Percentiles rank a stretch among this genome's conserved stretches.
Evolutionary conservation across 441 rosid species (phyloP).

Genomic region (Euphorbia schlechtendalii): DNA sequence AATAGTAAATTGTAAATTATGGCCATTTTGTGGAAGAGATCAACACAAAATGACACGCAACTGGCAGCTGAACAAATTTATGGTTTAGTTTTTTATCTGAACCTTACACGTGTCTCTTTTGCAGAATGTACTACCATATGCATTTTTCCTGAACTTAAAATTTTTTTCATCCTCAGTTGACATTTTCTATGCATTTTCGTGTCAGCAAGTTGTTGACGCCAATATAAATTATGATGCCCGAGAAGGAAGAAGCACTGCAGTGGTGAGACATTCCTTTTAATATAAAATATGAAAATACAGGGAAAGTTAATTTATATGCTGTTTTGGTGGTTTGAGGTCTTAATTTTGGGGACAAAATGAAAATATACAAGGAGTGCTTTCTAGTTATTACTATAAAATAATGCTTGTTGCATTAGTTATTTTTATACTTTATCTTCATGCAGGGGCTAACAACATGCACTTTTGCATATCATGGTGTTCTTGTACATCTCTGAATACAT

Average conservation of each 20-base stretch:
- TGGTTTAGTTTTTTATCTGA: background rate
- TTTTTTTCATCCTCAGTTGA: slow-evolving; percentile 12
- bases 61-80: slow-evolving; percentile 4
- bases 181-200: slow-evolving; percentile 16
- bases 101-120: background rate
- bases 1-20: background rate
- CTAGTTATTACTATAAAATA: background rate
- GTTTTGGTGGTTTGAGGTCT: slow-evolving; percentile 5
- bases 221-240: slow-evolving; percentile 61
- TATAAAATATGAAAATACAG: background rate
- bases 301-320: background rate
- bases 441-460: background rate
- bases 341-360: background rate
- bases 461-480: background rate
- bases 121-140: background rate
- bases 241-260: slow-evolving; percentile 72
- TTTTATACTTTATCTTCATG: background rate
- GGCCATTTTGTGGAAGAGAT: background rate
- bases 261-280: slow-evolving; percentile 37
- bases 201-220: slow-evolving; percentile 57
- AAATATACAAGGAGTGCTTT: background rate
- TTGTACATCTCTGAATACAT: background rate
- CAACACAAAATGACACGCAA: background rate
- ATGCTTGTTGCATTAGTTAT: background rate
- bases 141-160: background rate